A percentile compares a stretch with the other conserved stretches of the same genome.
Evolutionary conservation across 495 filamentous ascomycete genomes (phyloP).

Genomic region (Aspergillus incahuasiensis): DNA sequence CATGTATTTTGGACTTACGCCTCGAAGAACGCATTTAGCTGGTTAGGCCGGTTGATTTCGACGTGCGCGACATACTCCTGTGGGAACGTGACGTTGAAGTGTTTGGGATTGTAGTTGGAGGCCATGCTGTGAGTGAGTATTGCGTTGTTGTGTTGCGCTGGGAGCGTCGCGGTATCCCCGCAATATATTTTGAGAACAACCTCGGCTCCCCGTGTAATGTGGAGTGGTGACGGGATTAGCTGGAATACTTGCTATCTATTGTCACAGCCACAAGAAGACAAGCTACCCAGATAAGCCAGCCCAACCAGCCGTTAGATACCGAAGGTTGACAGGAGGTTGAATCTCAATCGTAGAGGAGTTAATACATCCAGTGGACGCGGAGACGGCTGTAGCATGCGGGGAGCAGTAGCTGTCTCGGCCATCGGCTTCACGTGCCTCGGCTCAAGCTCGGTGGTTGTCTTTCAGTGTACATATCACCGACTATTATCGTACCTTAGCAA

Average conservation of each 20-base stretch:
- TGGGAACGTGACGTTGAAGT: constrained; percentile 77
- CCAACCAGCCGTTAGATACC: too few relatives aligned
- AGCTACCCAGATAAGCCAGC: too few relatives aligned
- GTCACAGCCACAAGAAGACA: too few relatives aligned
- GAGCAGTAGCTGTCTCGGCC: constrained; percentile 2
- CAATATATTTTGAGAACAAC: neutral
- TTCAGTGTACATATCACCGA: too few relatives aligned
- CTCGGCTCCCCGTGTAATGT: neutral
- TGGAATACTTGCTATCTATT: too few relatives aligned
- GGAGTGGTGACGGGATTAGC: neutral
- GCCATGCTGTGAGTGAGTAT: constrained; percentile 10
- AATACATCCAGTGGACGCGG: neutral
- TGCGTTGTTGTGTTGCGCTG: neutral
- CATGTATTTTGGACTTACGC: constrained; percentile 34
- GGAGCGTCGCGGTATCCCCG: too few relatives aligned
- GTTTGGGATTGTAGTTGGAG: constrained; percentile 45
- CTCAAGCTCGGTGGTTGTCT: neutral
- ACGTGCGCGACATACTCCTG: constrained; percentile 76
- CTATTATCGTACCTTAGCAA: too few relatives aligned
- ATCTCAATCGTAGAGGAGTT: neutral
- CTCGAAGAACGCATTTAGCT: constrained; percentile 87
- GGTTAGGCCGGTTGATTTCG: constrained; percentile 84
- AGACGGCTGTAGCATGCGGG: neutral
- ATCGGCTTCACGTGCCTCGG: constrained; percentile 21
- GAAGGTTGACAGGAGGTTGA: neutral